A percentile compares a stretch with the other conserved stretches of the same genome.
phyloP scores from a whole-genome alignment of 371 early-diverging fungal species.

The Mucor racemosus region DNA sequence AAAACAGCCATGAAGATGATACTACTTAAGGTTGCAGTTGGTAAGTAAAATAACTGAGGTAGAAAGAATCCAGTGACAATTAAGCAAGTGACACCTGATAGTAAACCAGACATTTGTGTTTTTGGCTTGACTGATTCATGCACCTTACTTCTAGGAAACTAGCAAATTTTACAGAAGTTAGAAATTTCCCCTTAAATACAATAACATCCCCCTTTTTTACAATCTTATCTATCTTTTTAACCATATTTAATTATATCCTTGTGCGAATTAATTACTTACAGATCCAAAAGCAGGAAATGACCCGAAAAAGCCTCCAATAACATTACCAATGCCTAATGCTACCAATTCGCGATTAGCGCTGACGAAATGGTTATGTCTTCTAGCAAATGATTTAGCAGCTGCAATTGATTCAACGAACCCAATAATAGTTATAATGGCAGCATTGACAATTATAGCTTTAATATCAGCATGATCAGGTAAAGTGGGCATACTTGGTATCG shows the following conservation, averaged over 20 bases:
- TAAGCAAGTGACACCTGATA: constrained; percentile 70
- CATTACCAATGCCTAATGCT: constrained; percentile 86
- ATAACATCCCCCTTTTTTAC: not conserved
- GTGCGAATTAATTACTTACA: constrained; percentile 24
- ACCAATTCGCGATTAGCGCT: constrained; percentile 91
- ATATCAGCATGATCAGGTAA: constrained; percentile 55
- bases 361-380: constrained; percentile 83
- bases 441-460: constrained; percentile 46
- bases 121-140: constrained; percentile 83
- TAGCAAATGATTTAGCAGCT: constrained; percentile 84
- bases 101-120: constrained; percentile 83
- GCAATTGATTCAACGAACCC: constrained; percentile 92
- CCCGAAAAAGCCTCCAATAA: constrained; percentile 76
- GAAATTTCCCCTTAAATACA: not conserved
- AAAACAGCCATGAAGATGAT: constrained; percentile 84
- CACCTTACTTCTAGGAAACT: constrained; percentile 80
- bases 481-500: constrained; percentile 57
- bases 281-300: constrained; percentile 88
- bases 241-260: not conserved
- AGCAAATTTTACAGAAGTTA: constrained; percentile 9
- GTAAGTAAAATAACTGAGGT: constrained; percentile 81
- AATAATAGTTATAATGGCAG: constrained; percentile 82
- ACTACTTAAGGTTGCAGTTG: constrained; percentile 77
- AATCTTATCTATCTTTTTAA: not conserved
- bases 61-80: constrained; percentile 70